These are phyloP conservation scores for Penicillium concentricum DNA, from an alignment of 2,329 filamentous ascomycete genomes.

Conservation along the genomic window DNA sequence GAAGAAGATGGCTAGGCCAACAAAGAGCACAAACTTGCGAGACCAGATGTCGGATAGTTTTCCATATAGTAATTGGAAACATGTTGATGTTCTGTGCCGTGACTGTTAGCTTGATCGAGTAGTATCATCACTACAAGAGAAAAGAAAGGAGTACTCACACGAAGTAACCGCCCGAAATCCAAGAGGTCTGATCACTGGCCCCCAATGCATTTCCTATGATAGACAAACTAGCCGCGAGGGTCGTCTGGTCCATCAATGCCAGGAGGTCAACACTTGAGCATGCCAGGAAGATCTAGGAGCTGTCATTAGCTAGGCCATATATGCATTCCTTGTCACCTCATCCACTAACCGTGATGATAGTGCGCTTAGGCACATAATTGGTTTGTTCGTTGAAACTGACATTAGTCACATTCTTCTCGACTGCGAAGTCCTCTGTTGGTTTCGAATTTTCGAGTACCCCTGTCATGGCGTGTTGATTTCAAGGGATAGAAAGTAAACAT, in stretches of 20 bases:
- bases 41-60: slow-evolving; percentile 61
- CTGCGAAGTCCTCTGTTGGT: not conserved
- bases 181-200: slow-evolving; percentile 52
- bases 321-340: not conserved
- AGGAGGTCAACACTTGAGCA: slow-evolving; percentile 57
- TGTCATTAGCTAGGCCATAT: not conserved
- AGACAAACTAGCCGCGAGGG: slow-evolving; percentile 55
- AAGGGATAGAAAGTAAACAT: not conserved
- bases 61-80: slow-evolving; percentile 64
- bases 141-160: slow-evolving; percentile 48
- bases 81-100: slow-evolving; percentile 63
- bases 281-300: slow-evolving; percentile 54
- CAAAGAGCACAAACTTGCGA: slow-evolving; percentile 57
- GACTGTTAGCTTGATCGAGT: not conserved
- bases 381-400: slow-evolving; percentile 55
- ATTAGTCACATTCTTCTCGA: slow-evolving; percentile 11
- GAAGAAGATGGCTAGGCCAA: slow-evolving; percentile 54
- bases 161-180: slow-evolving; percentile 58
- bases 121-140: not conserved
- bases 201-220: slow-evolving; percentile 54
- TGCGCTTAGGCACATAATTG: slow-evolving; percentile 53
- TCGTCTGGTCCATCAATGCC: slow-evolving; percentile 60
- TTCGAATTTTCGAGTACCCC: slow-evolving; percentile 13
- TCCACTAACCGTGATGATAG: slow-evolving; percentile 51
- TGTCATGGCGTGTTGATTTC: slow-evolving; percentile 12